These are phyloP conservation scores for Penstemon eatonii DNA, from an alignment of 257 asterid genomes.

Conservation along the genomic window DNA sequence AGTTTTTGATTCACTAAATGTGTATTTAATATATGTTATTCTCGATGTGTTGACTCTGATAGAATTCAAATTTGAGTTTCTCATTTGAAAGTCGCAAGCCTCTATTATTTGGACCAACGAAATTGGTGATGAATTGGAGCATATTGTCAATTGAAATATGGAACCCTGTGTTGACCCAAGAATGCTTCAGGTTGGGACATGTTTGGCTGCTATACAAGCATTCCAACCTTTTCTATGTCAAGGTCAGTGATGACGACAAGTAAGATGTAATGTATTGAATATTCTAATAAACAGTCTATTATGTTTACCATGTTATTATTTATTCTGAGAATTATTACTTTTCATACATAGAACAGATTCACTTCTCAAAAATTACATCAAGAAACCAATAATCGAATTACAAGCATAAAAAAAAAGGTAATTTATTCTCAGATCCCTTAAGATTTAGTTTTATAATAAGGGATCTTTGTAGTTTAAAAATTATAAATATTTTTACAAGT, in stretches of 20 bases:
- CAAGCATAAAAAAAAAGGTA: neutral
- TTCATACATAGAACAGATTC: neutral
- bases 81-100: slow-evolving; percentile 32
- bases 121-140: slow-evolving; percentile 40
- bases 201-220: slow-evolving; percentile 71
- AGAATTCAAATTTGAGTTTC: too few relatives aligned
- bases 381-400: neutral
- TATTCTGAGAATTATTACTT: too few relatives aligned
- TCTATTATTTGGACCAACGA: slow-evolving; percentile 36
- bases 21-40: too few relatives aligned
- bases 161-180: slow-evolving; percentile 46
- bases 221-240: slow-evolving; percentile 73
- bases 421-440: too few relatives aligned
- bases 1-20: slow-evolving; percentile 29
- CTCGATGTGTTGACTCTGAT: too few relatives aligned
- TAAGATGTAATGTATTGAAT: slow-evolving; percentile 46
- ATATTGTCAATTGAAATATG: slow-evolving; percentile 36
- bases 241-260: slow-evolving; percentile 86
- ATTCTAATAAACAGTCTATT: slow-evolving; percentile 11
- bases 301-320: slow-evolving; percentile 23
- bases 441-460: too few relatives aligned
- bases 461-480: too few relatives aligned
- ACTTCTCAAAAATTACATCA: neutral
- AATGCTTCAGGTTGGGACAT: slow-evolving; percentile 78
- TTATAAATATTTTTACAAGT: too few relatives aligned